Conservation (phyloP, 192 early-diverging fungal species). For the Coemansia sp. region DNA sequence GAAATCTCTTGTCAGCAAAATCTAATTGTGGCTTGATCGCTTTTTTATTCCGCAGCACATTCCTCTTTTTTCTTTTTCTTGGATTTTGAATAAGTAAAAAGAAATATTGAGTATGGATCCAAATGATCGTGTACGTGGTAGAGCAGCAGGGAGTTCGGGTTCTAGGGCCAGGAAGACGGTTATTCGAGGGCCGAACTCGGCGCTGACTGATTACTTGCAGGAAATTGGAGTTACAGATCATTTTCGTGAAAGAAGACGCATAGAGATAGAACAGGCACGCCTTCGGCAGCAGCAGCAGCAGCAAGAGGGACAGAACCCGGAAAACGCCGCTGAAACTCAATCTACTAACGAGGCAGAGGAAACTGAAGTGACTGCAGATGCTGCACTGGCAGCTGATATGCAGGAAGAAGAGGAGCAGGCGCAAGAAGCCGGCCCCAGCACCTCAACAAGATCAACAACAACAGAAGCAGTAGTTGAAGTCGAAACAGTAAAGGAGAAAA, state of each 20-base stretch:
- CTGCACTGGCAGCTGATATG: constrained; percentile 32
- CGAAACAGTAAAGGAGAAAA: constrained; percentile 1
- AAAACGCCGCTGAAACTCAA: no score
- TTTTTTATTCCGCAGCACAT: not conserved
- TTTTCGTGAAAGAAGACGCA: constrained; percentile 39
- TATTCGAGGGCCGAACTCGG: constrained; percentile 50
- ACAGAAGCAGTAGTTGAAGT: constrained; percentile 4
- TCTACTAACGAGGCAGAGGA: not conserved
- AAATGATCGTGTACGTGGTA: constrained; percentile 38
- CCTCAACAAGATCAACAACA: constrained; percentile 1
- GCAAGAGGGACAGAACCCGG: not conserved
- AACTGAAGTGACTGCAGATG: not conserved
- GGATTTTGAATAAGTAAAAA: not conserved
- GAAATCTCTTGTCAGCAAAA: not conserved
- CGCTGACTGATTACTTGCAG: constrained; percentile 49
- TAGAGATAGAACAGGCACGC: constrained; percentile 17
- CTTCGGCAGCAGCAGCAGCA: not conserved
- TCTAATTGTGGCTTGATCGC: constrained; percentile 1
- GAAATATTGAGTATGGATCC: constrained; percentile 23
- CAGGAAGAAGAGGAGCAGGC: constrained; percentile 20
- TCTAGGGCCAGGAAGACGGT: constrained; percentile 4
- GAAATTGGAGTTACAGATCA: constrained; percentile 50
- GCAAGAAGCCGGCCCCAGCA: constrained; percentile 13
- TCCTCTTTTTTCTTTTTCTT: constrained; percentile 4
- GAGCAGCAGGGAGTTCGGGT: not conserved